Conservation (phyloP, 768 basidiomycete species). For the Xanthoconium stramineum region DNA sequence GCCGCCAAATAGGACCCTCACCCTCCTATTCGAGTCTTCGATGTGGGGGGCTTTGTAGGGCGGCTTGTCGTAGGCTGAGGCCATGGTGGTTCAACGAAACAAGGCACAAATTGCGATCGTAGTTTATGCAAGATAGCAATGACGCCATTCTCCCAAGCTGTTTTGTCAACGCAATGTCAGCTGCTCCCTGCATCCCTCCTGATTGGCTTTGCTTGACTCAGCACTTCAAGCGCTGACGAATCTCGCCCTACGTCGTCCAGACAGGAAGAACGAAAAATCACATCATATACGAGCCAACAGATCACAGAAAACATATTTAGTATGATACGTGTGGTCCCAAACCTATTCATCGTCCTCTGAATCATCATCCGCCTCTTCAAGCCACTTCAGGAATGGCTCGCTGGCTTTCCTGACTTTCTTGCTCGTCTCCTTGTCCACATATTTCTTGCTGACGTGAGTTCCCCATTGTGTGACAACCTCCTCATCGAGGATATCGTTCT, state of each 20-base stretch:
- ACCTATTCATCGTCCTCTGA: conserved; percentile 30
- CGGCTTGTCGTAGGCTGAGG: conserved; percentile 16
- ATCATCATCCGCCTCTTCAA: conserved; percentile 84
- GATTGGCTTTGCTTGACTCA: too few relatives aligned
- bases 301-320: conserved; percentile 9
- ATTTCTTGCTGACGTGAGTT: conserved; percentile 95
- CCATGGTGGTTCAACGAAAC: conserved; percentile 10
- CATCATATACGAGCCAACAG: conserved; percentile 8
- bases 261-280: too few relatives aligned
- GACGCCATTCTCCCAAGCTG: too few relatives aligned
- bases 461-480: conserved; percentile 90
- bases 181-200: too few relatives aligned
- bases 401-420: conserved; percentile 96
- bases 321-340: background rate
- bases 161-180: too few relatives aligned
- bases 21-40: conserved; percentile 47
- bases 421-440: conserved; percentile 89
- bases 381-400: conserved; percentile 96
- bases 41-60: conserved; percentile 44
- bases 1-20: conserved; percentile 53
- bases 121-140: too few relatives aligned
- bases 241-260: too few relatives aligned
- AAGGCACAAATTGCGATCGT: too few relatives aligned
- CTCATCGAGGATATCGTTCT: conserved; percentile 89
- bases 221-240: too few relatives aligned